A percentile compares a stretch with the other conserved stretches of the same genome.
phyloP scores from a whole-genome alignment of 2,329 filamentous ascomycete genomes.

The Aspergillus oerlinghausenensis region DNA sequence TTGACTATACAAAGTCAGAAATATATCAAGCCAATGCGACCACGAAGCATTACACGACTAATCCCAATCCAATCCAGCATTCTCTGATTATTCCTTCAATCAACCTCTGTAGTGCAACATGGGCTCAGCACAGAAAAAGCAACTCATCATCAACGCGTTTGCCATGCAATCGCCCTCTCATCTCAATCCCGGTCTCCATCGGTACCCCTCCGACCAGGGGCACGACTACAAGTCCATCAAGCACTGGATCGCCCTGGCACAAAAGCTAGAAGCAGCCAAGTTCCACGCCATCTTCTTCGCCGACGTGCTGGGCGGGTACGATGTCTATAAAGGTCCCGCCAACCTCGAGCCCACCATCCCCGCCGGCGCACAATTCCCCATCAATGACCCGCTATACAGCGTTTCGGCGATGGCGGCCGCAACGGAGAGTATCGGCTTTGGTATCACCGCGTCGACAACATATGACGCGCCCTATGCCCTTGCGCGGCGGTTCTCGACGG shows the following conservation, averaged over 20 bases:
- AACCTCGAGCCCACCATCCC: slow-evolving; percentile 37
- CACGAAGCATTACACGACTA: too few relatives aligned
- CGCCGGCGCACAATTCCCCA: slow-evolving; percentile 40
- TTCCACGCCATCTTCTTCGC: slow-evolving; percentile 51
- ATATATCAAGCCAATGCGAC: too few relatives aligned
- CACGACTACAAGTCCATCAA: slow-evolving; percentile 39
- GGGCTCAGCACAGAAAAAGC: slow-evolving; percentile 19
- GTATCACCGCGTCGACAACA: slow-evolving; percentile 52
- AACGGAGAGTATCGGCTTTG: slow-evolving; percentile 47
- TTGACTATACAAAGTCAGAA: too few relatives aligned
- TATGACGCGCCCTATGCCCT: slow-evolving; percentile 54
- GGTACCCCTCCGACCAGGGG: slow-evolving; percentile 33
- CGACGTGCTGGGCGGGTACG: slow-evolving; percentile 46
- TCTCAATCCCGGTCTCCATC: slow-evolving; percentile 41
- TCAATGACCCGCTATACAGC: slow-evolving; percentile 39
- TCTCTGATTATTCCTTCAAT: not conserved
- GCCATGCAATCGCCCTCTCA: slow-evolving; percentile 46
- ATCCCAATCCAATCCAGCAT: too few relatives aligned
- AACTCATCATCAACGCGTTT: slow-evolving; percentile 46
- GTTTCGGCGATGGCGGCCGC: slow-evolving; percentile 46
- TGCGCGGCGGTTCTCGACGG: slow-evolving; percentile 50
- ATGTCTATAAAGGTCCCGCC: slow-evolving; percentile 42
- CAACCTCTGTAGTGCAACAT: not conserved
- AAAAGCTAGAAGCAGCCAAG: slow-evolving; percentile 45
- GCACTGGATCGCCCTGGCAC: slow-evolving; percentile 46